Evolutionary conservation across 805 yeast species (phyloP), one percentile per base, ranked within the genome.

Genomic region (Sugiyamaella chiloensis): DNA sequence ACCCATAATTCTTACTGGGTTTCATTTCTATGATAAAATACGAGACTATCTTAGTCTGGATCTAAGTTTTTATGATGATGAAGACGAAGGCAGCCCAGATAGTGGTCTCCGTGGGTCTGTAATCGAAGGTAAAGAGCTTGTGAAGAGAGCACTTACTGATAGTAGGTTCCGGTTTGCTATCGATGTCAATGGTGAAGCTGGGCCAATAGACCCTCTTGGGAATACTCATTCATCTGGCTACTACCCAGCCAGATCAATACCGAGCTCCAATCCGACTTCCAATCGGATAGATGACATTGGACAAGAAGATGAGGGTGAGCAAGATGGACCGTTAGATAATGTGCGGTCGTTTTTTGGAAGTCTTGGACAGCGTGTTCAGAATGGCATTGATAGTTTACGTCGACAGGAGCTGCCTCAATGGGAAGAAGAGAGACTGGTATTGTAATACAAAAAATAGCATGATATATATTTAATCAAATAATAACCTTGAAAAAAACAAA

Each of bases 1-100:
- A n/a, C 95, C 95, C 1, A 75, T 87, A 5, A 54, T 78, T 1
- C 63, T 87, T 36, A 78, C 90, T 1, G 54, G 71, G 16, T 83
- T 87, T 61, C 76, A 82, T 54, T 68, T 85, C n/a, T 85, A 83
- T 63, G 90, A 83, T 50, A 75, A 70, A 51, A 53, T 85, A 16
- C 81, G 79, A 55, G 61, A 62, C 51, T 62, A 58, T 47, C 57
- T 70, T 5, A 73, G 74, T 2, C 68, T 66, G 45, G 71, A 69
- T 2, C 44, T 63, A 21, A 62, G 64, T 20, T 60, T 68, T 36
- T 67, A 66, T 30, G 72, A 67, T 32, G 73, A 65, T 30, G 64
- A 59, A 4, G 66, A 56, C 20, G 40, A 30, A 14, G 54, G 46
- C 3, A 31, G 27, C 5, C 42, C 40, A 8, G 42, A 40, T 8